Base-by-base conservation (phyloP, 2,329 filamentous ascomycete species). In the Stemphylium vesicarium region DNA sequence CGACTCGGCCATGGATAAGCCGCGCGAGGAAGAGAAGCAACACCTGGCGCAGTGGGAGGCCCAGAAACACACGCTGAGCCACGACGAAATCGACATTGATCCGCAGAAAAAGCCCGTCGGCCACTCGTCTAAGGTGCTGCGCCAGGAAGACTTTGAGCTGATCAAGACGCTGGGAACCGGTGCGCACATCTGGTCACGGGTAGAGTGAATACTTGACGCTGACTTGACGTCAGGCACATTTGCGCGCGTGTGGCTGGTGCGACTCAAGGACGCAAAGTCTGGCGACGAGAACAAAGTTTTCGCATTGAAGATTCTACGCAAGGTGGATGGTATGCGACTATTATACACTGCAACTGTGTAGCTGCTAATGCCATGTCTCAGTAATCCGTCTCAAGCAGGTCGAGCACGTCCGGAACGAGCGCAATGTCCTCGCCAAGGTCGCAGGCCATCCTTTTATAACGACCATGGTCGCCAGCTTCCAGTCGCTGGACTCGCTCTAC, bases 361-460 rank as follows among this genome's bases (percentile, higher is more conserved):
- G 37, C 49, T 54, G 58, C 66, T 71, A 60, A 70, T 49, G 22
- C 42, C 42, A 18, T 55, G 46, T 59, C 56, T 40, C 68, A 85
- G 88, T 95, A 39, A 89, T 95, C 73, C 88, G 88, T 60, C 83
- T 94, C 53, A 94, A 94, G 80, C 91, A 95, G 72, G 88, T 94
- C 64, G 90, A 94, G 77, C 91, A 95, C 75, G 90, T 94, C 50
- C 88, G 89, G 57, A 90, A 93, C 76, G 91, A 95, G 80, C 88
- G 90, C 65, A 85, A 87, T 59, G 88, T 94, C 64, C 85, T 95
- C 46, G 85, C 86, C 68, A 87, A 90, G 61, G 88, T 94, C 42
- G 87, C 88, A 41, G 90, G 90, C 20, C 88, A 93, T 71, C 91
- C 91, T 20, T 95, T 94, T 77, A 93, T 95, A 72, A 93, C 91